Percentiles rank a stretch among this genome's conserved stretches.
Conservation (phyloP, 441 rosid species). For the Oxalis stricta region DNA sequence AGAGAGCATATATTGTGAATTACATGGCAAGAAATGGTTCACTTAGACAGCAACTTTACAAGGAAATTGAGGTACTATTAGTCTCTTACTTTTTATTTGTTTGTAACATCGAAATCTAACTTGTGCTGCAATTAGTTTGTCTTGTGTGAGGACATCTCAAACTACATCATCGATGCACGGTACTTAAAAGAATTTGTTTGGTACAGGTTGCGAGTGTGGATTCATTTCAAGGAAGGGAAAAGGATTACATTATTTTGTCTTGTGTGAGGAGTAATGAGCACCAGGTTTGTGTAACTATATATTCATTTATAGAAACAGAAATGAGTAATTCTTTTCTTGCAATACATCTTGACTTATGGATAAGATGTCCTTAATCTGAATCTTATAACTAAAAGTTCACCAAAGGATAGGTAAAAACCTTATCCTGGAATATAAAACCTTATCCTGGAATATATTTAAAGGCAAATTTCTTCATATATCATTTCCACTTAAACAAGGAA, state of each 20-base stretch:
- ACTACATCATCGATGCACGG: too few species aligned
- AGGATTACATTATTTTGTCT: slow-evolving; percentile 94
- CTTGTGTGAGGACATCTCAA: too few species aligned
- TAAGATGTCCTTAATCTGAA: too few species aligned
- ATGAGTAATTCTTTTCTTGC: too few species aligned
- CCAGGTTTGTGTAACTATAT: slow-evolving; percentile 46
- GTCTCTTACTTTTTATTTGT: slow-evolving; percentile 1
- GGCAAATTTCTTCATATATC: too few species aligned
- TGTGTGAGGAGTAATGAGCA: slow-evolving; percentile 99
- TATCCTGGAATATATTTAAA: too few species aligned
- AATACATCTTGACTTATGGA: too few species aligned
- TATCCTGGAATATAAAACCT: too few species aligned
- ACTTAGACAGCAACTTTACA: slow-evolving; percentile 94
- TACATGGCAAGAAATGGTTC: slow-evolving; percentile 98
- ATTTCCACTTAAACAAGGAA: too few species aligned
- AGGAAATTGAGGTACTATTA: slow-evolving; percentile 86
- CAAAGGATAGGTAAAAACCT: too few species aligned
- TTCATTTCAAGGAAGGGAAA: slow-evolving; percentile 99
- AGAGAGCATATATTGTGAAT: slow-evolving; percentile 94
- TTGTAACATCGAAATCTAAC: background rate
- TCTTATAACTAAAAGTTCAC: too few species aligned
- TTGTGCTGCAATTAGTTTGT: slow-evolving; percentile 5
- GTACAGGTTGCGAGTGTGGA: slow-evolving; percentile 97
- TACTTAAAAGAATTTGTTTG: slow-evolving; percentile 10
- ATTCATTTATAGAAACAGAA: too few species aligned